Conservation (phyloP, 2,329 filamentous ascomycete genomes). For the Pyricularia grisea region DNA sequence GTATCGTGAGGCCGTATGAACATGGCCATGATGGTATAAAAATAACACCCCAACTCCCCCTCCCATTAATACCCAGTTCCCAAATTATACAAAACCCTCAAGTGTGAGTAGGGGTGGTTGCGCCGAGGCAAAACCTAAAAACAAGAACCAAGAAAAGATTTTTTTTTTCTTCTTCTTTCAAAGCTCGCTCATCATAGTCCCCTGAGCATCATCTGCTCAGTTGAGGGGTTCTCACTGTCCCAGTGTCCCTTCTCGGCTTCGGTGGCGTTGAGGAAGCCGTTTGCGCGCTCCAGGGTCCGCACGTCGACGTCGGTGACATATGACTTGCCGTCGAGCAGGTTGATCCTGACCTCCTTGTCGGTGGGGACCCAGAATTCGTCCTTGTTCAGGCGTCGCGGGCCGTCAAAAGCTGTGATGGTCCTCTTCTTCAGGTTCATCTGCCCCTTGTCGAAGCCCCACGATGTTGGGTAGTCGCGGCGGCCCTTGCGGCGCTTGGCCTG, state of each 20-base stretch:
- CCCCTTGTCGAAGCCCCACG: slow-evolving; percentile 84
- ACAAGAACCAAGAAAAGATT: neutral
- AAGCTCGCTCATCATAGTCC: neutral
- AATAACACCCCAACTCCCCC: neutral
- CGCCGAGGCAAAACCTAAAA: neutral
- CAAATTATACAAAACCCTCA: neutral
- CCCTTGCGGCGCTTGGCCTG: slow-evolving; percentile 66
- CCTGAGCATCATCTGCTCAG: slow-evolving; percentile 31
- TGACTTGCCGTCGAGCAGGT: slow-evolving; percentile 61
- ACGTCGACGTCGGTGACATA: slow-evolving; percentile 93
- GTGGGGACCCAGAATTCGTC: slow-evolving; percentile 98
- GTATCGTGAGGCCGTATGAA: slow-evolving; percentile 14
- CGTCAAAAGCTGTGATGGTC: slow-evolving; percentile 87
- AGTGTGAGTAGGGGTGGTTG: neutral
- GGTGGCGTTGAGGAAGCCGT: slow-evolving; percentile 71
- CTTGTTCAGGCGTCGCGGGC: slow-evolving; percentile 79
- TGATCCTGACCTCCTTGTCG: slow-evolving; percentile 86
- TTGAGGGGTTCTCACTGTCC: slow-evolving; percentile 62
- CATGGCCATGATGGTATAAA: neutral
- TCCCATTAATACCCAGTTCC: slow-evolving; percentile 2
- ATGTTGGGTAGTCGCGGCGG: slow-evolving; percentile 84
- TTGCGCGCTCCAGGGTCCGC: slow-evolving; percentile 78
- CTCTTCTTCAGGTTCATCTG: slow-evolving; percentile 99
- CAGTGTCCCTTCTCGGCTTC: slow-evolving; percentile 83
- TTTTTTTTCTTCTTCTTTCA: too few relatives aligned